phyloP scores from a whole-genome alignment of 306 rosid species.

The Acacia acuminata region DNA sequence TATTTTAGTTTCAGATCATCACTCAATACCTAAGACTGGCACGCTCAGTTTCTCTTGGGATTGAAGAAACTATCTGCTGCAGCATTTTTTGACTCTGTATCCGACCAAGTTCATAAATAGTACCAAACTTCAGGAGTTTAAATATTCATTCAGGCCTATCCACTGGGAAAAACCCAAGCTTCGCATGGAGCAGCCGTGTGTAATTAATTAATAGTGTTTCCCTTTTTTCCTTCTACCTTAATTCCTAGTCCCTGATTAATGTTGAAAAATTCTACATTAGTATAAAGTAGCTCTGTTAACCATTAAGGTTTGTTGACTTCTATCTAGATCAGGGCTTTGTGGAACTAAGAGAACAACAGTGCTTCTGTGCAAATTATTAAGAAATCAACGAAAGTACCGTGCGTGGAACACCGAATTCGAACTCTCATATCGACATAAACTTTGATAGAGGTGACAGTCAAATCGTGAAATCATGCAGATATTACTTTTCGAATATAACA shows the following conservation, averaged over 20 bases:
- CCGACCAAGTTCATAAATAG: conserved; percentile 10
- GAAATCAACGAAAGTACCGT: neutral
- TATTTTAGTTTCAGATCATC: conserved; percentile 17
- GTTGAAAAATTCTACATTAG: conserved; percentile 15
- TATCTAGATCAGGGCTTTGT: neutral
- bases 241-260: neutral
- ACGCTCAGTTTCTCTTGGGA: conserved; percentile 15
- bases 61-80: conserved; percentile 24
- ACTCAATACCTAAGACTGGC: conserved; percentile 23
- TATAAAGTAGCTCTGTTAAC: neutral
- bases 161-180: conserved; percentile 5
- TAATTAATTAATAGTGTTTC: conserved; percentile 24
- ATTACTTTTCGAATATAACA: neutral
- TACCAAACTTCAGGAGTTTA: neutral
- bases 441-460: neutral
- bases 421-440: neutral
- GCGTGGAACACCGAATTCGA: neutral
- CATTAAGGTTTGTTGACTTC: neutral
- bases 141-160: conserved; percentile 5
- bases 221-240: conserved; percentile 14
- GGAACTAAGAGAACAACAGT: neutral
- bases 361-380: neutral
- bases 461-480: neutral
- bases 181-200: conserved; percentile 6
- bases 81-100: conserved; percentile 9